A percentile compares a stretch with the other conserved stretches of the same genome.
These are phyloP conservation scores for Synchytrium microbalum DNA, from an alignment of 371 early-diverging fungal genomes.

Conservation along the genomic window DNA sequence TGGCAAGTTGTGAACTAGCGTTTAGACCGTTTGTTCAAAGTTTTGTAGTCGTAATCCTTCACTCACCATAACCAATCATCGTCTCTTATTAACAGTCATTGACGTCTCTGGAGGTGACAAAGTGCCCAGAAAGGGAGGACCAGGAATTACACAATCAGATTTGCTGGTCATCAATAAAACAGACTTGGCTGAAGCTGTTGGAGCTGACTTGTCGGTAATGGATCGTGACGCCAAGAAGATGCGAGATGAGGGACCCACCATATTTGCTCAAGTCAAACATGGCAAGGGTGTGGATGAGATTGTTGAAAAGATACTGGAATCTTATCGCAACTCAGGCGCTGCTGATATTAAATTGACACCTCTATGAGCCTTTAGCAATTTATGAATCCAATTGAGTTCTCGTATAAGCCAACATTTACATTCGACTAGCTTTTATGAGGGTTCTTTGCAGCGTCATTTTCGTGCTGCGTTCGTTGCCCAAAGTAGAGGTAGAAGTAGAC, in stretches of 20 bases:
- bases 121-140: conserved; percentile 58
- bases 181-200: conserved; percentile 79
- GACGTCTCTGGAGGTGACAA: conserved; percentile 95
- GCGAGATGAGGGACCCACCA: conserved; percentile 47
- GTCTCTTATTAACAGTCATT: conserved; percentile 48
- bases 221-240: conserved; percentile 81
- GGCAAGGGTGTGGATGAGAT: conserved; percentile 77
- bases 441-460: too few relatives aligned
- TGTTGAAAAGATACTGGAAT: conserved; percentile 66
- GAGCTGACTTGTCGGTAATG: conserved; percentile 87
- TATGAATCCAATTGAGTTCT: too few relatives aligned
- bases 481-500: too few relatives aligned
- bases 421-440: too few relatives aligned
- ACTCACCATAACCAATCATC: not conserved
- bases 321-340: conserved; percentile 53
- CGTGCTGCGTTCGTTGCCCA: too few relatives aligned
- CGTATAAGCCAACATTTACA: too few relatives aligned
- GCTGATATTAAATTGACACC: too few relatives aligned
- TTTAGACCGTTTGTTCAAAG: conserved; percentile 5
- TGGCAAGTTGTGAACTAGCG: conserved; percentile 3
- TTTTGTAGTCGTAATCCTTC: not conserved
- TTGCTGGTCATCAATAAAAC: conserved; percentile 91
- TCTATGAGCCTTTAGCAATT: too few relatives aligned
- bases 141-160: conserved; percentile 89
- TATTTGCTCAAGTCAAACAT: conserved; percentile 72